Evolutionary conservation across 176 grass and related monocot species (phyloP), one percentile per base, ranked within the genome.

Genomic region (Dendrocalamus sinicus): DNA sequence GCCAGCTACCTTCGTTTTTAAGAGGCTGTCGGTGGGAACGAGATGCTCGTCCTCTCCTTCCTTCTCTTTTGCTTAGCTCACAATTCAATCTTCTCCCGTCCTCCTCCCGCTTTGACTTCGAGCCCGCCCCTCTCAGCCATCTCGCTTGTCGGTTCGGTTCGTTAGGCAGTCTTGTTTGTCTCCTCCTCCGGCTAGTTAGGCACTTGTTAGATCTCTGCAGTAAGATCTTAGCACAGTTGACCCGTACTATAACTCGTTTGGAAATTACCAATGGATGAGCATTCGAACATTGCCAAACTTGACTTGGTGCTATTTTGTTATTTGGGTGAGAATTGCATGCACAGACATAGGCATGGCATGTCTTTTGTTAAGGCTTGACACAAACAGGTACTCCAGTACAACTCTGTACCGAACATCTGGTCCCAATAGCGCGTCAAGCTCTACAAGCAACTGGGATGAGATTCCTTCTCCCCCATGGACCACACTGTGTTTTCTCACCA

Each of bases 21-120:
- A 45, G 73, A 58, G 60, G 9, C 48, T 32, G 73, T 85, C 83
- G 73, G 83, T 77, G 73, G 72, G 59, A 46, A 16, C 0, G 60
- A 12, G 3, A n/a, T 4, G 43, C 16, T 13, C 7, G 4, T 20
- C 46, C 11, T 8, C 7, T 8, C 52, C 53, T 55, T 17, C 9
- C 7, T 41, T 23, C 7, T 14, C 0, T 1, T 13, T 71, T 57
- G 66, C 79, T 81, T 71, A n/a, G 52, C 20, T 44, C 66, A 22
- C 80, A 70, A 19, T 70, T 44, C 19, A 70, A 19, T 6, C 24
- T 8, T 12, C 54, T 16, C 30, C 10, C 26, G 73, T 26, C 30
- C 30, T 26, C 30, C 53, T 77, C 12, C 17, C 9, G n/a, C 58
- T 64, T 78, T 63, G 57, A 47, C 46, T 9, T 43, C 8, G 6